Base-by-base conservation (phyloP, 495 filamentous ascomycete genomes). In the Margaritispora aquatica region DNA sequence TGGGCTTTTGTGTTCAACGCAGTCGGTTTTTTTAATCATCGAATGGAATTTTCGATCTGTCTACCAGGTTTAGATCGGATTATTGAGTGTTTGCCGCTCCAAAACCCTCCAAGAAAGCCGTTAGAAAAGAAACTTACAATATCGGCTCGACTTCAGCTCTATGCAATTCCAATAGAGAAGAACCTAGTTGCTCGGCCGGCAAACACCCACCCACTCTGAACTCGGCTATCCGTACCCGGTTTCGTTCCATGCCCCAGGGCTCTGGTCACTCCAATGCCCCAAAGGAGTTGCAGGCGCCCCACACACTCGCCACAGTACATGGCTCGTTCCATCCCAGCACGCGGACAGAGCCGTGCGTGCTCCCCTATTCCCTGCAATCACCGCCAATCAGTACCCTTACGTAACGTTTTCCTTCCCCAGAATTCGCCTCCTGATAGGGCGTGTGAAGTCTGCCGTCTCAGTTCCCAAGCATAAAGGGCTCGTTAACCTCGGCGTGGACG, bases 381-480 rank as follows among this genome's bases (percentile, higher is more conserved):
- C 10, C n/a, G 52, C 11, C 24, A 36, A 54, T 38, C 31, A 22
- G 15, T n/a, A 31, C 11, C 24, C 52, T 54, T 54, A 54, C 52
- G 52, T 54, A 54, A 54, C 52, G 23, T 24, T 21, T 54, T 54
- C 52, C 41, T 36, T 31, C 52, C 52, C 52, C 38, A 17, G 41
- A 15, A 31, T 41, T 4, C 11, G 24, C 19, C 7, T 20, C 10
- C 2, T 53, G 51, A 17, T 17, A 13, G 49, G 24, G 22, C 21
- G 22, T 51, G 19, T 11, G 21, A 24, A 23, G 49, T 51, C 44
- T 48, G 5, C 26, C 26, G 8, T 2, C 19, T 26, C 15, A 3
- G 15, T 51, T n/a, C 8, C 4, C 20, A 23, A 9, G 10, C 8
- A 24, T 8, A 51, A 51, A 24, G 20, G 10, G 4, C 3, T 19